A percentile compares a stretch with the other conserved stretches of the same genome.
Conservation (phyloP, 2,329 filamentous ascomycete genomes). For the Periconia sp. region DNA sequence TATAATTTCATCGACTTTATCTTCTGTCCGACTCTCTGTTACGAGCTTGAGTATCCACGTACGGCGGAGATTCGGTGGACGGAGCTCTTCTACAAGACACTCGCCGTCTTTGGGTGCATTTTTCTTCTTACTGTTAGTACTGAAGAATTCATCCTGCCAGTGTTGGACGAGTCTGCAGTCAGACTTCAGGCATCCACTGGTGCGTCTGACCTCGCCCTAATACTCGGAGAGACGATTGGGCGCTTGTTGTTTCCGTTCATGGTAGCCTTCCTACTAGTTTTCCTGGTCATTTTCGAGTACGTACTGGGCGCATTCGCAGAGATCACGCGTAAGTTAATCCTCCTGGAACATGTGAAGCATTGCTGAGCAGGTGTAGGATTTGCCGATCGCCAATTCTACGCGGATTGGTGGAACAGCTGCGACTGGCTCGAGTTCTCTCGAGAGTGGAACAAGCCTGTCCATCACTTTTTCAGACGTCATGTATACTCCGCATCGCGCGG, state of each 20-base stretch:
- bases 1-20: conserved; percentile 85
- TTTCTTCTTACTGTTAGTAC: conserved; percentile 90
- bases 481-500: conserved; percentile 85
- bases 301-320: conserved; percentile 93
- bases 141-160: conserved; percentile 94
- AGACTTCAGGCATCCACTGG: conserved; percentile 57
- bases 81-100: conserved; percentile 80
- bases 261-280: conserved; percentile 92
- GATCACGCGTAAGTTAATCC: conserved; percentile 66
- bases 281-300: conserved; percentile 98
- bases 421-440: conserved; percentile 95
- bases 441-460: conserved; percentile 98
- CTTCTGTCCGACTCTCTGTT: conserved; percentile 93
- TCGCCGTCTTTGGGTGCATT: conserved; percentile 94
- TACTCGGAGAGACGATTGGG: conserved; percentile 88
- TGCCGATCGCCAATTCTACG: conserved; percentile 92
- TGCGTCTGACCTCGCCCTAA: conserved; percentile 71
- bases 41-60: conserved; percentile 95
- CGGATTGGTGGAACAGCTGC: conserved; percentile 73
- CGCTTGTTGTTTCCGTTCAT: conserved; percentile 96
- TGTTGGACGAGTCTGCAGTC: conserved; percentile 74
- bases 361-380: too few relatives aligned
- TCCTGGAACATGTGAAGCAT: conserved; percentile 3
- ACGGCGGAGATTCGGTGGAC: conserved; percentile 76
- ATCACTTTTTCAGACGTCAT: conserved; percentile 92